A percentile compares a stretch with the other conserved stretches of the same genome.
These are phyloP conservation scores for Psilocybe tampanensis DNA, from an alignment of 768 basidiomycete species.

Conservation along the genomic window DNA sequence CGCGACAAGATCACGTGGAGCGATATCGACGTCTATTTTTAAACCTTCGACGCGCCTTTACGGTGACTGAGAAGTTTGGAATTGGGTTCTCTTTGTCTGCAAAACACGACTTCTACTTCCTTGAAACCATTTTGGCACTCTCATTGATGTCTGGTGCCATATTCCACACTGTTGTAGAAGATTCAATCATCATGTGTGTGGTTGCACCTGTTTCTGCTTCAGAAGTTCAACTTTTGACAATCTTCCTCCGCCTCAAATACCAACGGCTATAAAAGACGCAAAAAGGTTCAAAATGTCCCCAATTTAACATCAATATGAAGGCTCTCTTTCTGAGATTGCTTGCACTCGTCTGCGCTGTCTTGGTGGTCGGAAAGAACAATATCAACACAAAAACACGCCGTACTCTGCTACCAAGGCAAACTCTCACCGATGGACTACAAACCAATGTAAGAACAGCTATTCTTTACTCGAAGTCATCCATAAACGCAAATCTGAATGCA, in stretches of 20 bases:
- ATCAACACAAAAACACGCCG: background rate
- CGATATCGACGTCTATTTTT: background rate
- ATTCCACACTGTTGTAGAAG: background rate
- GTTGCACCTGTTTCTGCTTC: background rate
- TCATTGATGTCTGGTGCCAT: background rate
- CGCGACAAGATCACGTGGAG: background rate
- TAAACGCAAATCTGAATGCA: slow-evolving; percentile 7
- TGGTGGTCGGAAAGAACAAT: slow-evolving; percentile 22
- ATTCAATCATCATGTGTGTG: slow-evolving; percentile 9
- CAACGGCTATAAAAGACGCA: slow-evolving; percentile 4
- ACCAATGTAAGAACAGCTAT: slow-evolving; percentile 27
- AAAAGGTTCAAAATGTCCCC: background rate
- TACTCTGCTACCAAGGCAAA: slow-evolving; percentile 20
- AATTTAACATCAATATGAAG: slow-evolving; percentile 22
- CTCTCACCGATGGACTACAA: slow-evolving; percentile 31
- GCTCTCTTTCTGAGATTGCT: slow-evolving; percentile 19
- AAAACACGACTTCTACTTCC: slow-evolving; percentile 12
- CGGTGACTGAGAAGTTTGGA: background rate
- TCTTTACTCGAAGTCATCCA: background rate
- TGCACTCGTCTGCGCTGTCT: slow-evolving; percentile 23
- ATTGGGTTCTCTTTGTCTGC: background rate
- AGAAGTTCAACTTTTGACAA: background rate
- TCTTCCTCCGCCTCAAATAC: background rate
- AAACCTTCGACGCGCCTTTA: background rate
- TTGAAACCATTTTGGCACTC: background rate